Evolutionary conservation across 352 stramenopile genomes (phyloP).

Genomic region (Pythium aquatile): DNA sequence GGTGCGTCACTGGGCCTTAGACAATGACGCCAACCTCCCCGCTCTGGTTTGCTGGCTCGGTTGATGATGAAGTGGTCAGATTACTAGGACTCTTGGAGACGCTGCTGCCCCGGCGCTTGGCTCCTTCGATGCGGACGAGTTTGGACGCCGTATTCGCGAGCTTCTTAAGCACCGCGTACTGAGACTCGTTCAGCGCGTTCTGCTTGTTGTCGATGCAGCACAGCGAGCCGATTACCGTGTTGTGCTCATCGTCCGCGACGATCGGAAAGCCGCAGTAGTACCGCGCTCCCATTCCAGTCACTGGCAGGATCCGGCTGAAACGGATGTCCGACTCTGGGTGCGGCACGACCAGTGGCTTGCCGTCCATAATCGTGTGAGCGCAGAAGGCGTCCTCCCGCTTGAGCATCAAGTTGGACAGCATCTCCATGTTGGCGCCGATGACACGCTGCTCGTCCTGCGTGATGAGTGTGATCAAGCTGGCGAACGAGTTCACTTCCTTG

Average conservation of each 20-base stretch:
- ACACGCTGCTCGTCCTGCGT: conserved; percentile 49
- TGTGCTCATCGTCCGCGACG: conserved; percentile 4
- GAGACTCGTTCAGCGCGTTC: conserved; percentile 20
- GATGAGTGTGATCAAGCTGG: conserved; percentile 48
- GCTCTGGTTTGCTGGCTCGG: no score
- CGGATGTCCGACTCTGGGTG: conserved; percentile 57
- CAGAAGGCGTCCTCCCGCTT: conserved; percentile 59
- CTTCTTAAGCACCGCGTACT: conserved; percentile 18
- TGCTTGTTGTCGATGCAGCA: conserved; percentile 32
- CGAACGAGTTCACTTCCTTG: conserved; percentile 35
- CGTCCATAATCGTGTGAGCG: conserved; percentile 52
- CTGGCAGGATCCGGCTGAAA: conserved; percentile 34
- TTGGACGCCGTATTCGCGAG: conserved; percentile 46
- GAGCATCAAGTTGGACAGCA: conserved; percentile 40
- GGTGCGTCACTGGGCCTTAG: no score
- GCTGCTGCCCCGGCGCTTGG: conserved; percentile 1
- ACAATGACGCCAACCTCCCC: no score
- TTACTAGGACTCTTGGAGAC: no score
- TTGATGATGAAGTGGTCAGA: no score
- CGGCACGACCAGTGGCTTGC: conserved; percentile 55
- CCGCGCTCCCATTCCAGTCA: conserved; percentile 30
- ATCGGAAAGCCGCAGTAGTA: conserved; percentile 80
- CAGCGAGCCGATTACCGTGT: conserved; percentile 47
- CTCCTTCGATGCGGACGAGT: conserved; percentile 32
- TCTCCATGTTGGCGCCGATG: conserved; percentile 38